Percentiles rank a stretch among this genome's conserved stretches.
phyloP scores from a whole-genome alignment of 257 asterid species.

The Eucommia ulmoides region DNA sequence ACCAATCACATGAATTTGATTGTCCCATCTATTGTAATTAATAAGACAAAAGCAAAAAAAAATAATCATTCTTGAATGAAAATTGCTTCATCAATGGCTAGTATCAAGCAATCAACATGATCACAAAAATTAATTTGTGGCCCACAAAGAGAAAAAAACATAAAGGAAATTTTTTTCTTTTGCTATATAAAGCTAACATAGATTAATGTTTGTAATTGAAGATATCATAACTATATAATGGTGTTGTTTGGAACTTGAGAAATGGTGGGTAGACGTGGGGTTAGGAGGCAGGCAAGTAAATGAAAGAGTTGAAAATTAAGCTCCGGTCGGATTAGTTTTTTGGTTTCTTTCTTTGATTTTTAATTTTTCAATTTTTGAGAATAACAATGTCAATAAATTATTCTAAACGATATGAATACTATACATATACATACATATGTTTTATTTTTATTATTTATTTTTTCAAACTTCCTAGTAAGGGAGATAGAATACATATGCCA shows the following conservation, averaged over 20 bases:
- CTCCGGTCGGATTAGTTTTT: too few relatives aligned
- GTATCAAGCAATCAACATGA: not conserved
- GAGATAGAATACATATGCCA: too few relatives aligned
- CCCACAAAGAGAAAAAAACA: not conserved
- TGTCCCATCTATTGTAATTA: not conserved
- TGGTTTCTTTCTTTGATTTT: too few relatives aligned
- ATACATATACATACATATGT: too few relatives aligned
- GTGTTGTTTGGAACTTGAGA: not conserved
- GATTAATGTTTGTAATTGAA: not conserved
- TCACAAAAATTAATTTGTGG: not conserved
- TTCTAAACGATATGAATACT: too few relatives aligned
- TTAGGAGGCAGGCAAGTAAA: not conserved
- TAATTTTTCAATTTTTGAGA: too few relatives aligned
- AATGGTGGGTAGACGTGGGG: not conserved
- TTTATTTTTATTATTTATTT: too few relatives aligned
- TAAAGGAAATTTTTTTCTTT: too few relatives aligned
- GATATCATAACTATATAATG: not conserved
- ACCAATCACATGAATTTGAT: not conserved
- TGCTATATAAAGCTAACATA: not conserved
- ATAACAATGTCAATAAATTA: too few relatives aligned
- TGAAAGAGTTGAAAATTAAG: too few relatives aligned
- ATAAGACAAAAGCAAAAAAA: too few relatives aligned
- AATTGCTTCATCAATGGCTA: not conserved
- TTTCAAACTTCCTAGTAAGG: too few relatives aligned
- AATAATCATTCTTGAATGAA: not conserved